Base-by-base conservation (phyloP, 2,329 filamentous ascomycete genomes). In the Teratosphaeria gauchensis region DNA sequence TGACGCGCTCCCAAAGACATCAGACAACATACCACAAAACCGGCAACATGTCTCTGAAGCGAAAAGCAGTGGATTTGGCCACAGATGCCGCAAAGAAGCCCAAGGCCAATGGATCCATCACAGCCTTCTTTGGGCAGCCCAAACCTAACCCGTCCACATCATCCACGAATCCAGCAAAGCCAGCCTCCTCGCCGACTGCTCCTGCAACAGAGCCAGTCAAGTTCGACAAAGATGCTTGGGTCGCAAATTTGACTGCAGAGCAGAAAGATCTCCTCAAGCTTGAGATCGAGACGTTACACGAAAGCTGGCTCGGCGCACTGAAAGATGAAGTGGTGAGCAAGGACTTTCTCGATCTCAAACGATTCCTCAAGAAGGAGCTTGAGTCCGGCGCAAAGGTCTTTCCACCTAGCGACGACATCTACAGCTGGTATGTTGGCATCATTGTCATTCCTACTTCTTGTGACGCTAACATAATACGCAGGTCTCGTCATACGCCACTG, bases 401-500 rank as follows among this genome's bases (percentile, higher is more conserved):
- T 68, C 94, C 94, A 3, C 92, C 92, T 0, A 80, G 84, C 66
- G 82, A 90, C 64, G 92, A 99, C 68, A 85, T 99, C 12, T 99
- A 99, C 75, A 94, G 90, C 64, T 99, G 94, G 94, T 58, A 54
- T 32, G 19, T 35, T 2, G 16, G 31, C 24, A n/a, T 1, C 31
- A 2, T 53, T 19, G 1, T 12, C 7, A 8, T 30, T 12, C 3
- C 96, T 79, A 12, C 12, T 16, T 4, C 35, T 42, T 30, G 21
- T 54, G 32, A 57, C 46, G 35, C 52, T 30, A 30, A 61, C 53
- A 54, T 56, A 14, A 14, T 53, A 19, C 28, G 48, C 60, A 96
- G 92, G 92, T 96, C 92, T 61, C 88, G 91, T 30, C 88, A 95
- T 73, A 96, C 92, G 0, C 92, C 94, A 7, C 86, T 99, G 66